Evolutionary conservation across 2,329 filamentous ascomycete species (phyloP).

Genomic region (Diplocarpon mali): DNA sequence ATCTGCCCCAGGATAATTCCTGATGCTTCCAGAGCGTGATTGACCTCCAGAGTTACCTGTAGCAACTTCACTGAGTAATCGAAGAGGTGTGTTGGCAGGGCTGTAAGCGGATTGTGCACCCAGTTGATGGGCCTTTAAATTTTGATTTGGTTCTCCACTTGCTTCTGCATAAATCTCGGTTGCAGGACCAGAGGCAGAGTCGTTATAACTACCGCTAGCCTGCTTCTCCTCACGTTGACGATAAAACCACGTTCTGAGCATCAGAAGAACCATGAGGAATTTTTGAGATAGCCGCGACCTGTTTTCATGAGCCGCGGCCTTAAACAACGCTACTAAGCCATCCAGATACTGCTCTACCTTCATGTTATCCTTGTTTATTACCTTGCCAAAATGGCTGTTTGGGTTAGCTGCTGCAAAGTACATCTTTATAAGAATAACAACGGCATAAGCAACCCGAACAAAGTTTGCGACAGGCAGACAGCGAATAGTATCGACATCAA

Average conservation of each 20-base stretch:
- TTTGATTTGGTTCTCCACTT: background rate
- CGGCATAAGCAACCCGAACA: conserved; percentile 43
- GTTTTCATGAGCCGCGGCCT: conserved; percentile 49
- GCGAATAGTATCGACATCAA: conserved; percentile 37
- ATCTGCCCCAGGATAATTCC: conserved; percentile 13
- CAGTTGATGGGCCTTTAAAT: conserved; percentile 5
- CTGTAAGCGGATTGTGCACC: conserved; percentile 22
- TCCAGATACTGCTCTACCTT: conserved; percentile 57
- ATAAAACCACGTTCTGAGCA: conserved; percentile 54
- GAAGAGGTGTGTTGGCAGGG: conserved; percentile 28
- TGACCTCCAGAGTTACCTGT: conserved; percentile 26
- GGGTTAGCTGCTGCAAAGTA: conserved; percentile 50
- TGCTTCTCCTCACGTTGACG: conserved; percentile 24
- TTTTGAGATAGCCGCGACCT: conserved; percentile 56
- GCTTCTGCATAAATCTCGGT: conserved; percentile 1
- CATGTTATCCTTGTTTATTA: conserved; percentile 58
- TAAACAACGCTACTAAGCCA: conserved; percentile 57
- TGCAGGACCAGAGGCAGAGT: background rate
- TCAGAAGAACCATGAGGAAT: conserved; percentile 58
- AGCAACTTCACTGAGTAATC: conserved; percentile 32
- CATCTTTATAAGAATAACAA: conserved; percentile 49
- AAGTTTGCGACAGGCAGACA: conserved; percentile 39
- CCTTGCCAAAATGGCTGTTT: conserved; percentile 54
- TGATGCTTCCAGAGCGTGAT: conserved; percentile 14
- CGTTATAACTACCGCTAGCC: background rate